These are phyloP conservation scores for Tetrapisispora arboricola DNA, from an alignment of 805 yeast genomes.

Conservation along the genomic window DNA sequence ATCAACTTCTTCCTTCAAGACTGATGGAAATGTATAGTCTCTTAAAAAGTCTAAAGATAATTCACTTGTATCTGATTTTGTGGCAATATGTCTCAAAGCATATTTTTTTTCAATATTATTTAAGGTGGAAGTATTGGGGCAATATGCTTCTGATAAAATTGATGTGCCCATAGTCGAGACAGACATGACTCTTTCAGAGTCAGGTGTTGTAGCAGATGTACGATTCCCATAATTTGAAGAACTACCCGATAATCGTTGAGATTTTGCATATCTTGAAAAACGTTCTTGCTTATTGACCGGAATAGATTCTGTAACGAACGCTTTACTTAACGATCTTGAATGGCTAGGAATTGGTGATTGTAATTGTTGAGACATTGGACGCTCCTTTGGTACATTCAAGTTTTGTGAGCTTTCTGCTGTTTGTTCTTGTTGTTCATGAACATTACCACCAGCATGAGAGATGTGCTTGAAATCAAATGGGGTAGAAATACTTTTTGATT, in stretches of 20 bases:
- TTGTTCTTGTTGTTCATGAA: not conserved
- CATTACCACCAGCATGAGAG: slow-evolving; percentile 27
- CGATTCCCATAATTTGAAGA: slow-evolving; percentile 11
- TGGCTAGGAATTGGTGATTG: not conserved
- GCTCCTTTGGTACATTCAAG: not conserved
- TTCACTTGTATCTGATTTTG: slow-evolving; percentile 8
- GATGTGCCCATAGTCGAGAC: slow-evolving; percentile 26
- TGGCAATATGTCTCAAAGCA: slow-evolving; percentile 4
- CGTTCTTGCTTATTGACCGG: not conserved
- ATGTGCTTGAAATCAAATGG: slow-evolving; percentile 34
- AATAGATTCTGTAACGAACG: slow-evolving; percentile 9
- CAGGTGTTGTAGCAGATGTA: slow-evolving; percentile 5
- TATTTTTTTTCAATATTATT: slow-evolving; percentile 12
- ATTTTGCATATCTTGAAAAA: not conserved
- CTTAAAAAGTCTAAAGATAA: slow-evolving; percentile 19
- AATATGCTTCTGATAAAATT: slow-evolving; percentile 9
- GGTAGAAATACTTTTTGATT: slow-evolving; percentile 22
- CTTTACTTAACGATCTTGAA: slow-evolving; percentile 7
- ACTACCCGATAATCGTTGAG: not conserved
- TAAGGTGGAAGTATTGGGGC: slow-evolving; percentile 8
- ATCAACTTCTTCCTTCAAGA: slow-evolving; percentile 13
- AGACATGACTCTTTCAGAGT: slow-evolving; percentile 19
- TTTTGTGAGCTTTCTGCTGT: not conserved
- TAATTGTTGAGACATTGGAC: not conserved
- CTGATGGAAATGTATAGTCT: slow-evolving; percentile 26